Base-by-base conservation (phyloP, 306 rosid genomes). In the Elaeagnus macrophylla region DNA sequence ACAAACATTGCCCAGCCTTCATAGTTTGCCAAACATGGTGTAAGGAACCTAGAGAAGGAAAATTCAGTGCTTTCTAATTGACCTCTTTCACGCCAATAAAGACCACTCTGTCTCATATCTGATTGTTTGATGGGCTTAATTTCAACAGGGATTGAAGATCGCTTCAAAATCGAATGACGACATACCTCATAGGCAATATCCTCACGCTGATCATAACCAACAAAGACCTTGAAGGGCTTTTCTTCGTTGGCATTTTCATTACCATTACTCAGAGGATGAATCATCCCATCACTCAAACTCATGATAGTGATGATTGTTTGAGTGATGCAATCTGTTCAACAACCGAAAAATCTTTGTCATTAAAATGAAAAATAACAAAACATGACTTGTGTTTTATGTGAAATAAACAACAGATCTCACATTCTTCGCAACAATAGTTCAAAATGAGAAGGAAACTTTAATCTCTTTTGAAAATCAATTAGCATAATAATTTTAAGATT, bases 1-100 rank as follows among this genome's bases (percentile, higher is more conserved):
- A 79, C 85, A 61, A 79, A 79, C 85, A 79, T 61, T 8, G 85
- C 85, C 85, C 85, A 79, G 37, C 76, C 81, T 59, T 75, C 71
- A 50, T 50, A 72, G 62, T 72, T 62, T 53, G 85, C 85, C 61
- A 79, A 67, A 51, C 4, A 10, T 10, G 85, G 85, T 36, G 85
- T 79, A 53, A 79, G 49, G 81, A 79, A 79, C 43, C 85, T 74
- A 19, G 85, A 15, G 45, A 79, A 79, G 6, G 85, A 79, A 58
- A 79, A 79, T 67, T 79, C 85, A 0, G 85, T 79, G 74, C 85
- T 79, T 79, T 75, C 85, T n/a, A 72, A 43, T 48, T 75, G 71
- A 9, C 79, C 77, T 51, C 81, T 79, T 49, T 75, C 81, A 6
- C 85, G 81, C 85, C 85, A 79, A 52, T 75, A 79, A 11, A 75